Conservation (phyloP, 352 stramenopile species). For the Pythium phragmitis region DNA sequence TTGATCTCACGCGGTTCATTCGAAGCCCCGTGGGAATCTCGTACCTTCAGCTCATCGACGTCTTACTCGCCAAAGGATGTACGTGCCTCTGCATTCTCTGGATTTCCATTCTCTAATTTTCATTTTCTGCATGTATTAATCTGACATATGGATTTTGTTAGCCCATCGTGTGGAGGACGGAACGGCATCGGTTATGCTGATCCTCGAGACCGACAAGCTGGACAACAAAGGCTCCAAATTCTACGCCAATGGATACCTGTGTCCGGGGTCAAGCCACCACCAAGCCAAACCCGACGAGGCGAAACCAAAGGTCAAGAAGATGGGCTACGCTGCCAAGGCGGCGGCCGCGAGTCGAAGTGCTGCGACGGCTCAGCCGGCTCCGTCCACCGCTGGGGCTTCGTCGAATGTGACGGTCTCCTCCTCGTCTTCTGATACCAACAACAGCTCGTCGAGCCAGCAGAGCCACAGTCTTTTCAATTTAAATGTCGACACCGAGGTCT, state of each 20-base stretch:
- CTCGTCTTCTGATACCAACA: conserved; percentile 5
- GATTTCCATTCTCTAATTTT: conserved; percentile 6
- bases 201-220: conserved; percentile 75
- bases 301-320: conserved; percentile 16
- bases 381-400: background rate
- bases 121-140: background rate
- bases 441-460: conserved; percentile 7
- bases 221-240: conserved; percentile 76
- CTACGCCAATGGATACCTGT: conserved; percentile 76
- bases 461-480: conserved; percentile 32
- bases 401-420: background rate
- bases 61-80: conserved; percentile 69
- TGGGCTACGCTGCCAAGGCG: conserved; percentile 16
- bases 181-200: conserved; percentile 57
- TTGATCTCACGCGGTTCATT: conserved; percentile 71
- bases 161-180: conserved; percentile 51
- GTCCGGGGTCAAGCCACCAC: conserved; percentile 52
- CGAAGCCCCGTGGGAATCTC: conserved; percentile 75
- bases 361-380: background rate
- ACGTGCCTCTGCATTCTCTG: conserved; percentile 26
- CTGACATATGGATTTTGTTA: conserved; percentile 9
- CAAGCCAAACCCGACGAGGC: background rate
- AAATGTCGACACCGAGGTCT: conserved; percentile 28
- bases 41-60: conserved; percentile 82
- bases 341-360: background rate